These are phyloP conservation scores for Basipetospora sp. DNA, from an alignment of 2,329 filamentous ascomycete species.

Conservation along the genomic window DNA sequence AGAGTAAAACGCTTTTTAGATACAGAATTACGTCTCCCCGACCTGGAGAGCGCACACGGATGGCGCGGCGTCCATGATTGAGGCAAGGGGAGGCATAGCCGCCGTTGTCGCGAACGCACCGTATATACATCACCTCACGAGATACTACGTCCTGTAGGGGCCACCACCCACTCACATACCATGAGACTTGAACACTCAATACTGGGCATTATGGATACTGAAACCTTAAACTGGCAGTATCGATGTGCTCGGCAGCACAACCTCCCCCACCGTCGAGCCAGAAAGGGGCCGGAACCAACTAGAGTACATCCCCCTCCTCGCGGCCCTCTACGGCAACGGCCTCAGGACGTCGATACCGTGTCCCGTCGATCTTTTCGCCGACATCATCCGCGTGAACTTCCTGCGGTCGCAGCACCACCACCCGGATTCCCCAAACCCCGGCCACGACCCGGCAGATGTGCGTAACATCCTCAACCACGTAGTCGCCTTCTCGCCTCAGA, in stretches of 20 bases:
- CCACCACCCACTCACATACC: not conserved
- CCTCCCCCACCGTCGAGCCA: not conserved
- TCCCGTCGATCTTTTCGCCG: slow-evolving; percentile 10
- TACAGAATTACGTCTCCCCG: not conserved
- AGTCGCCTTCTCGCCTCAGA: slow-evolving; percentile 10
- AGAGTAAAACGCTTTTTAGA: not conserved
- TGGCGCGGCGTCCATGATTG: not conserved
- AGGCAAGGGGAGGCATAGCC: not conserved
- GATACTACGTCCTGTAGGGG: not conserved
- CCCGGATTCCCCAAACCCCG: not conserved
- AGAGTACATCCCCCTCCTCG: slow-evolving; percentile 7
- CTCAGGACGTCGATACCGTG: slow-evolving; percentile 12
- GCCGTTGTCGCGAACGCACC: not conserved
- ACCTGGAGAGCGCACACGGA: not conserved
- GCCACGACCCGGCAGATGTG: not conserved
- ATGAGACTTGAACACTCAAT: not conserved
- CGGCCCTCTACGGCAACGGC: slow-evolving; percentile 9
- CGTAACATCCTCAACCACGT: slow-evolving; percentile 9
- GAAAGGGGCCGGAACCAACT: slow-evolving; percentile 7
- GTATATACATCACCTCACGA: not conserved
- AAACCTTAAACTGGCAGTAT: not conserved
- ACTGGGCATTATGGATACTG: not conserved
- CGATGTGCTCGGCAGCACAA: not conserved
- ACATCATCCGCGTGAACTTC: slow-evolving; percentile 12
- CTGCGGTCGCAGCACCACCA: slow-evolving; percentile 8